A percentile compares a stretch with the other conserved stretches of the same genome.
Conservation (phyloP, 129 eudicot genomes). For the Artemisia argyi region DNA sequence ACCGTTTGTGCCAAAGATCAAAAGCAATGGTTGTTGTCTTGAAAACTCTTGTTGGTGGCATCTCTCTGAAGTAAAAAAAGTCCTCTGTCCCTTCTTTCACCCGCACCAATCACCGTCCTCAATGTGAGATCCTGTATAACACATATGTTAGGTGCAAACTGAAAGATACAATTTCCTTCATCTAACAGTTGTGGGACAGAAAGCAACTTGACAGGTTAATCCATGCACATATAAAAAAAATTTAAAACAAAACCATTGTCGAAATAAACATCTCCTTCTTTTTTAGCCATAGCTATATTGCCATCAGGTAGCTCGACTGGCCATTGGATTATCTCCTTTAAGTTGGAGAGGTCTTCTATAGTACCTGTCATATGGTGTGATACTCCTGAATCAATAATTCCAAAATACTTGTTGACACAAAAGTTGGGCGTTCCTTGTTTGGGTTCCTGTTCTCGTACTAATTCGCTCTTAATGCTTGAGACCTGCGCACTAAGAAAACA, state of each 20-base stretch:
- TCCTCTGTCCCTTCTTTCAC: constrained; percentile 3
- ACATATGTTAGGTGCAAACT: background rate
- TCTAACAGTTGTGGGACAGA: background rate
- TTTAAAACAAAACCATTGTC: background rate
- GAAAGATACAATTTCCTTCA: background rate
- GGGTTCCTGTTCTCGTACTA: too few relatives aligned
- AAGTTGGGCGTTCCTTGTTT: too few relatives aligned
- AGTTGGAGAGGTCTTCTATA: background rate
- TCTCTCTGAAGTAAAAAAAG: background rate
- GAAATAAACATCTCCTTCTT: background rate
- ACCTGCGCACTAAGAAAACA: too few relatives aligned
- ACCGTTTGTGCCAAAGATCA: background rate
- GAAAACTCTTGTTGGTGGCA: background rate
- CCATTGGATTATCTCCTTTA: background rate
- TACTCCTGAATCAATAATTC: background rate
- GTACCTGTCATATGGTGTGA: constrained; percentile 2
- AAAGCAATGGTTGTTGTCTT: background rate
- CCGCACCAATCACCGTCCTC: constrained; percentile 15
- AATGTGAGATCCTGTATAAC: constrained; percentile 12
- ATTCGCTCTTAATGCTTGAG: too few relatives aligned
- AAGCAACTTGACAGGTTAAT: background rate
- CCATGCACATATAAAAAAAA: background rate
- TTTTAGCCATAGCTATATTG: background rate
- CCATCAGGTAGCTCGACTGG: background rate
- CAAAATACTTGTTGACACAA: background rate